Conservation (phyloP, 2,329 filamentous ascomycete genomes). For the Arachnopeziza araneosa region DNA sequence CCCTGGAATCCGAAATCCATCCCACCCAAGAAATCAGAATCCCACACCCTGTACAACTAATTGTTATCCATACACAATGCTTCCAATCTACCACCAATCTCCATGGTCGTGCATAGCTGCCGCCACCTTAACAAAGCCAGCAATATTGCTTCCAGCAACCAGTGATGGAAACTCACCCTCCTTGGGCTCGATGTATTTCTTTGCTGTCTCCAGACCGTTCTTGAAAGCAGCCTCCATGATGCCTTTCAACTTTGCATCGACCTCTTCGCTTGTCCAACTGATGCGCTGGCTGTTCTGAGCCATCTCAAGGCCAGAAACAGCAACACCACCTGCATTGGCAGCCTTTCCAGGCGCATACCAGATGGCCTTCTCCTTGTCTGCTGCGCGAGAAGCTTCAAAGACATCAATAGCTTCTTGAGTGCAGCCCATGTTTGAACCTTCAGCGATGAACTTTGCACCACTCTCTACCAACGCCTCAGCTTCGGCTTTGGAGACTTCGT, state of each 20-base stretch:
- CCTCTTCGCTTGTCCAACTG: slow-evolving; percentile 81
- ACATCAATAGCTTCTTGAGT: slow-evolving; percentile 91
- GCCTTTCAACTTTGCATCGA: slow-evolving; percentile 81
- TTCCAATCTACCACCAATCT: slow-evolving; percentile 66
- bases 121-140: slow-evolving; percentile 94
- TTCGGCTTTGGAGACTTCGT: slow-evolving; percentile 92
- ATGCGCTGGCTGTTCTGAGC: slow-evolving; percentile 91
- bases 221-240: slow-evolving; percentile 96
- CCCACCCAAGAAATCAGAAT: background rate
- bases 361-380: slow-evolving; percentile 62
- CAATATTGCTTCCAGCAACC: slow-evolving; percentile 94
- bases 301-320: slow-evolving; percentile 97
- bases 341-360: slow-evolving; percentile 99
- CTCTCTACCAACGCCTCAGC: slow-evolving; percentile 72
- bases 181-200: slow-evolving; percentile 73
- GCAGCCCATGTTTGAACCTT: slow-evolving; percentile 99
- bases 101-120: slow-evolving; percentile 94
- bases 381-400: slow-evolving; percentile 74
- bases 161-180: slow-evolving; percentile 85
- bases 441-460: slow-evolving; percentile 81
- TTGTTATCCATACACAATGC: slow-evolving; percentile 1
- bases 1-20: background rate
- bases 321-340: slow-evolving; percentile 94
- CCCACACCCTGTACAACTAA: slow-evolving; percentile 4
- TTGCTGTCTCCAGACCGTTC: slow-evolving; percentile 81